Base-by-base conservation (phyloP, 2,329 filamentous ascomycete species). In the Pseudocercospora eumusae region DNA sequence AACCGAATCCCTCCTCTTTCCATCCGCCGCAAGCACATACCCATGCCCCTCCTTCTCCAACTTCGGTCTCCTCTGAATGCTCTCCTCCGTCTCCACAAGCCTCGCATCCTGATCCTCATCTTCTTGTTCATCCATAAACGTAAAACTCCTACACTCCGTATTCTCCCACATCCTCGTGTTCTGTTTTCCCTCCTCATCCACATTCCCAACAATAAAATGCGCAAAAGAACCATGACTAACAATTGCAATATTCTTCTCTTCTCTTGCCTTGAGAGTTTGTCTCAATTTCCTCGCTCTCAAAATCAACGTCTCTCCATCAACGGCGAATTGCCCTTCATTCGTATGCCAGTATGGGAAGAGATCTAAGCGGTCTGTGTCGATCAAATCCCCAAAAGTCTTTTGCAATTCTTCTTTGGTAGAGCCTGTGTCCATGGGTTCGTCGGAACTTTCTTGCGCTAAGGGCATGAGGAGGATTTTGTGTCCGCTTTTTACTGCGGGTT, bases 401-500 rank as follows among this genome's bases (percentile, higher is more conserved):
- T 15, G 31, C 3, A 33, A 10, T 33, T 33, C 31, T 33, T 33
- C 31, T 33, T 33, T 33, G 10, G 31, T 33, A 10, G 31, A 33
- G 11, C 31, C 31, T 15, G 31, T 33, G 31, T 33, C 31, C 31
- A 33, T 33, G 31, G 31, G 31, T 15, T 33, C 31, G 11, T 33
- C 31, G 11, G 31, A 33, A 33, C 11, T 15, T 15, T 33, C 31
- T 33, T 33, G 31, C 4, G 31, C 31, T 33, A 33, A 33, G 4
- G 31, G 31, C 31, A 33, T 33, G 31, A 33, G 31, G 11, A 33
- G 31, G 31, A 33, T 33, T 33, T 33, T 33, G 4, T 33, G 31
- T 3, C 31, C 31, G 11, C 31, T 3, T 33, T 33, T 33, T 13
- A 65, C 52, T 3, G 56, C 62, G 0, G 84, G 80, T n/a, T 81